Base-by-base conservation (phyloP, 2,329 filamentous ascomycete genomes). In the Trichophyton simii region DNA sequence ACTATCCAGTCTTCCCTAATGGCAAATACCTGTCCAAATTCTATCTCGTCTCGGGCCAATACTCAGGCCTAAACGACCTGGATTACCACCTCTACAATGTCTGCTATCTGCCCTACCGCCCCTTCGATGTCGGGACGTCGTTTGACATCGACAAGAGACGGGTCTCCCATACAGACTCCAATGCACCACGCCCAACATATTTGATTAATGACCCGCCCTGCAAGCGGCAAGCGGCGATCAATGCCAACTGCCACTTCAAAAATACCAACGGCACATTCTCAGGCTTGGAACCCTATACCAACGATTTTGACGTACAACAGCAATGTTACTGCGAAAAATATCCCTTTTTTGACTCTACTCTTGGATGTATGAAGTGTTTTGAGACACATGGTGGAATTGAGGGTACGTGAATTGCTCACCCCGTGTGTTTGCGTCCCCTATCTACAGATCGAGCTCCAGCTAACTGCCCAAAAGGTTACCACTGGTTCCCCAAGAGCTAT, bases 351-450 rank as follows among this genome's bases (percentile, higher is more conserved):
- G 57, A 59, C 38, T 48, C 57, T n/a, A 22, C 31, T 22, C 18
- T 46, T 28, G 57, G 57, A 44, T 59, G 57, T 48, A 59, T 59
- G 57, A 48, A 59, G 41, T 59, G 57, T 48, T 59, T 59, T 31
- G 44, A 48, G 57, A 31, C 42, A 15, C 57, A 59, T 28, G 57
- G 57, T n/a, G 57, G 57, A 46, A 46, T 59, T 31, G 57, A 44
- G 13, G 57, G 57, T 59, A 59, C 20, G 9, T 28, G 9, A 18
- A 52, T 52, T 52, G 11, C 11, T 22, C 9, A 11, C 5, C 11
- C 46, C 3, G 20, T 3, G 22, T 7, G 4, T 15, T 15, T 52
- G 34, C 34, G 2, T 7, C 28, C 28, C 20, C 7, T 50, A 3
- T 50, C 25, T 52, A 15, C 4, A 13, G 20, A 22, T 44, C 11